These are phyloP conservation scores for Kodamaea plutei DNA, from an alignment of 1,139 yeast genomes.

Conservation along the genomic window DNA sequence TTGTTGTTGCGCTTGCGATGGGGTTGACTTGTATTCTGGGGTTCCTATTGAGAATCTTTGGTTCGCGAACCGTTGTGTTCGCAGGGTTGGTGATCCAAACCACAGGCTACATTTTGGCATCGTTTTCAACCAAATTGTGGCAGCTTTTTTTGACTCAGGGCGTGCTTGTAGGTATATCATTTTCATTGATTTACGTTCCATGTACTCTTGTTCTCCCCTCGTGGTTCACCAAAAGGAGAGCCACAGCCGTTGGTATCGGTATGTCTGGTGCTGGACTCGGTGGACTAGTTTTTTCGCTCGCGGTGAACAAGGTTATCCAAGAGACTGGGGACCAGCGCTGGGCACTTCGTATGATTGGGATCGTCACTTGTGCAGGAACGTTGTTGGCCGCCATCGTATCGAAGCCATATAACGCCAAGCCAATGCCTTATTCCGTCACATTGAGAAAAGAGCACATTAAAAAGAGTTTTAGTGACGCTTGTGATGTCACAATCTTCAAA, in stretches of 20 bases:
- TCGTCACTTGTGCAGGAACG: slow-evolving; percentile 43
- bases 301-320: slow-evolving; percentile 43
- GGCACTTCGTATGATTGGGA: slow-evolving; percentile 62
- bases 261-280: slow-evolving; percentile 57
- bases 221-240: slow-evolving; percentile 55
- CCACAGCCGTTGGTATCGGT: slow-evolving; percentile 57
- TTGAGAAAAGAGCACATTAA: slow-evolving; percentile 18
- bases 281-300: slow-evolving; percentile 54
- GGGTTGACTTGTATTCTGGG: slow-evolving; percentile 51
- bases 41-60: slow-evolving; percentile 30
- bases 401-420: slow-evolving; percentile 40
- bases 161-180: slow-evolving; percentile 56
- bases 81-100: slow-evolving; percentile 52
- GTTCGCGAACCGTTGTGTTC: slow-evolving; percentile 30
- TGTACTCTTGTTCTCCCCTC: slow-evolving; percentile 54
- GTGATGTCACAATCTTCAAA: slow-evolving; percentile 27
- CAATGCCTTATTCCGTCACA: slow-evolving; percentile 22
- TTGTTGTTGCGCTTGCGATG: slow-evolving; percentile 57
- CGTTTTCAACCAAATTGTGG: slow-evolving; percentile 58
- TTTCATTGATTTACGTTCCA: slow-evolving; percentile 57
- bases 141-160: slow-evolving; percentile 75
- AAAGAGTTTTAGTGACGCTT: slow-evolving; percentile 20
- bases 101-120: slow-evolving; percentile 58
- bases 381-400: slow-evolving; percentile 35
- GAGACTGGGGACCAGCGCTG: slow-evolving; percentile 57